These are phyloP conservation scores for Neospermospora avenae DNA, from an alignment of 2,329 filamentous ascomycete species.

Conservation along the genomic window DNA sequence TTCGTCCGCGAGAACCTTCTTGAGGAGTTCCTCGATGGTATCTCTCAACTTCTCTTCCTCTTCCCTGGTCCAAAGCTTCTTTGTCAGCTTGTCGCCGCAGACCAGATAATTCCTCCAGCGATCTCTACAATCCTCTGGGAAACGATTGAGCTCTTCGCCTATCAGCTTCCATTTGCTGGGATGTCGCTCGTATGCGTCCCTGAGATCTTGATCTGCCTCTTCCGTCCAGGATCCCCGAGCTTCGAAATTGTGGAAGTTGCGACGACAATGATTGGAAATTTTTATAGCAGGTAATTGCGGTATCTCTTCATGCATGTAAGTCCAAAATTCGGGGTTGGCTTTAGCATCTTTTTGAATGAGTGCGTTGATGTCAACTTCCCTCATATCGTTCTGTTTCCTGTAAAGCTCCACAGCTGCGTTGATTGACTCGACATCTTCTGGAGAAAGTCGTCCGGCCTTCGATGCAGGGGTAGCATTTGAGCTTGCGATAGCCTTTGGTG, in stretches of 20 bases:
- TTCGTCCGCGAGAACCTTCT: slow-evolving; percentile 42
- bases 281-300: slow-evolving; percentile 51
- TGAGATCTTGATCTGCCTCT: slow-evolving; percentile 56
- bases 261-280: slow-evolving; percentile 54
- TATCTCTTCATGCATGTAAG: slow-evolving; percentile 44
- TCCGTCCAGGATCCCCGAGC: slow-evolving; percentile 56
- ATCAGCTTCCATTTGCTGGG: slow-evolving; percentile 59
- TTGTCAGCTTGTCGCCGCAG: slow-evolving; percentile 50
- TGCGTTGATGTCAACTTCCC: slow-evolving; percentile 46
- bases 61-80: slow-evolving; percentile 55
- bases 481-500: not conserved
- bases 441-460: slow-evolving; percentile 1
- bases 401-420: slow-evolving; percentile 40
- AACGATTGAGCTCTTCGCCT: slow-evolving; percentile 58
- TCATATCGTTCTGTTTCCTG: slow-evolving; percentile 42
- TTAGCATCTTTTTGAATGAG: slow-evolving; percentile 37
- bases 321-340: slow-evolving; percentile 47
- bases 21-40: slow-evolving; percentile 52
- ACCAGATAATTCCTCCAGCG: slow-evolving; percentile 67
- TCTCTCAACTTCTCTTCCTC: slow-evolving; percentile 48
- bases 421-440: slow-evolving; percentile 7
- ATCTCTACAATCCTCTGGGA: slow-evolving; percentile 64
- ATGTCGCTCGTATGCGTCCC: slow-evolving; percentile 42
- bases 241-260: slow-evolving; percentile 63
- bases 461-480: not conserved